phyloP scores from a whole-genome alignment of 116 monocot genomes.

The Thalassia testudinum region DNA sequence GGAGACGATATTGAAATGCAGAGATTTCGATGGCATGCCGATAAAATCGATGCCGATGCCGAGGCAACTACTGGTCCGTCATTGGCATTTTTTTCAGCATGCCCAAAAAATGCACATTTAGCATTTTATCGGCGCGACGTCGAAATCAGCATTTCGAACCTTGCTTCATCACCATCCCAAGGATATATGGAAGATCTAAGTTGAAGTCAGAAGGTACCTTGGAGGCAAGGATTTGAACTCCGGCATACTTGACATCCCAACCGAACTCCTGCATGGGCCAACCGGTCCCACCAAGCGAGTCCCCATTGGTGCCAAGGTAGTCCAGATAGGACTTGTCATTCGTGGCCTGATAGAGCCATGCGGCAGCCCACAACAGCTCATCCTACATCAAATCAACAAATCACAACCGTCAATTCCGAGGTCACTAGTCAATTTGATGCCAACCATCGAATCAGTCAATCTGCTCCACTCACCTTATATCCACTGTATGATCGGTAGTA shows the following conservation, averaged over 20 bases:
- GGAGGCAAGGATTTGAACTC: constrained; percentile 58
- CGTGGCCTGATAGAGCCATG: constrained; percentile 73
- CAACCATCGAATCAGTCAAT: constrained; percentile 1
- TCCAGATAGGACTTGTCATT: constrained; percentile 40
- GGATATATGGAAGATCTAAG: constrained; percentile 7
- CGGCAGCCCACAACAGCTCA: constrained; percentile 78
- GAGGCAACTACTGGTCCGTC: no score
- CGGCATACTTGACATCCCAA: constrained; percentile 87
- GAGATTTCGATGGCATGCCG: no score
- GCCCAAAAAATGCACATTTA: no score
- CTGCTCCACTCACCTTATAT: constrained; percentile 49
- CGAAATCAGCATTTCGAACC: no score
- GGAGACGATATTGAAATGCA: no score
- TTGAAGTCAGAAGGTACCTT: no score
- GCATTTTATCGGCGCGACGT: no score
- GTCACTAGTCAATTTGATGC: background rate
- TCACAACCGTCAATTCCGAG: background rate
- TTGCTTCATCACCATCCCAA: no score
- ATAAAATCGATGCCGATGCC: no score
- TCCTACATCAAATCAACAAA: constrained; percentile 21
- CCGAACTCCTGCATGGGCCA: constrained; percentile 76
- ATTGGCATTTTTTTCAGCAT: no score
- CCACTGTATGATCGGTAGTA: constrained; percentile 65
- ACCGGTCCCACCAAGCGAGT: constrained; percentile 52
- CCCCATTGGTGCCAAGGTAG: constrained; percentile 46